Evolutionary conservation across 2,329 filamentous ascomycete genomes (phyloP), one percentile per base, ranked within the genome.

Genomic region (Periconia digitata): DNA sequence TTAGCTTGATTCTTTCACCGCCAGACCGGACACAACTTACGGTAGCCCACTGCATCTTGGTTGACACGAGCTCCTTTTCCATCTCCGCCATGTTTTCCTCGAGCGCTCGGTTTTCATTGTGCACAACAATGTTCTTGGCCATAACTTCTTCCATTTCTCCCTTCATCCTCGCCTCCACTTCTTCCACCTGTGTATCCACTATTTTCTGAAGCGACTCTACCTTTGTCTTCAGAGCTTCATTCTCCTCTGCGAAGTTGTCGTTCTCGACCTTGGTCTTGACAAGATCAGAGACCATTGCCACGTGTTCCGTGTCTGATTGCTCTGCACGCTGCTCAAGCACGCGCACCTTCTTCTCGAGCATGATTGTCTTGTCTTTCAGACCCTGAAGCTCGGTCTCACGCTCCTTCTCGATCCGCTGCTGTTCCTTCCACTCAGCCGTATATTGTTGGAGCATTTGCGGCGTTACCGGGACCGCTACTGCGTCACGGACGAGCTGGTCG

Each of bases 21-120:
- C 12, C 4, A 15, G 16, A 23, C 16, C 22, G 22, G 8, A 23
- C 32, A 35, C 8, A 29, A 77, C 86, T 78, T 80, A 96, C 92
- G 85, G 96, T 90, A 46, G 94, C 94, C 76, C 92, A 91, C 64
- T 85, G 84, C 89, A 99, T 88, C 81, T 99, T 99, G 1, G 91
- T 94, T 67, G 87, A 84, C 54, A 99, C 92, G 57, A 99, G 77
- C 70, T 91, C 85, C 72, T 92, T 89, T 77, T 97, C 94, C 77
- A 97, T 89, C 60, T 96, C 91, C 5, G 84, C 81, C 81, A 96
- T 82, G 64, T 94, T 89, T 67, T 95, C 92, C 72, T 96, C 92
- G 58, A 99, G 76, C 49, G 80, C 83, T 51, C 88, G 81, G 65
- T 97, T 99, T 75, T 96, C 90, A 60, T 95, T 91, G 64, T 97